These are phyloP conservation scores for Actinomucor elegans DNA, from an alignment of 371 early-diverging fungal genomes.

Conservation along the genomic window DNA sequence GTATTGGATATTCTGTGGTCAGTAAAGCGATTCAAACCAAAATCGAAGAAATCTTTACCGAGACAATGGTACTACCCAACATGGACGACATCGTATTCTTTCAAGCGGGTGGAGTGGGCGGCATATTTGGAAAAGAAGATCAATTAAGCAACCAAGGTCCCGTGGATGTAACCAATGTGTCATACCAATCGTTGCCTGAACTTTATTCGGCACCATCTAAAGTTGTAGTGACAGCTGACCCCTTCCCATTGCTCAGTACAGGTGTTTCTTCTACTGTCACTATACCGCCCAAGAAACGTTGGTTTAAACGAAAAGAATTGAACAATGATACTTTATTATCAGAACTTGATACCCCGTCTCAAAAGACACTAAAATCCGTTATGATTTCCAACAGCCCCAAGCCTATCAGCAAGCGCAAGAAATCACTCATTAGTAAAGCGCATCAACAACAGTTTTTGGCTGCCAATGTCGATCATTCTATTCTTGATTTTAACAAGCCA, in stretches of 20 bases:
- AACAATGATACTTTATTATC: neutral
- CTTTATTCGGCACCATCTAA: constrained; percentile 24
- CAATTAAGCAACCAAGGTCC: neutral
- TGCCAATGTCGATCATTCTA: constrained; percentile 11
- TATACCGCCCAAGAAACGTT: constrained; percentile 5
- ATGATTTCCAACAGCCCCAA: constrained; percentile 3
- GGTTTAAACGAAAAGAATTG: constrained; percentile 17
- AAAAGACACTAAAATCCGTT: constrained; percentile 18
- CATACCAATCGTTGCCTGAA: constrained; percentile 19
- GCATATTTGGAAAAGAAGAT: constrained; percentile 48
- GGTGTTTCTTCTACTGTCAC: neutral
- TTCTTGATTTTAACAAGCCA: neutral
- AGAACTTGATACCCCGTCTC: constrained; percentile 15
- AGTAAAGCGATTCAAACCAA: constrained; percentile 82
- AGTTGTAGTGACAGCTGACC: constrained; percentile 18
- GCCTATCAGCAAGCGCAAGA: constrained; percentile 3
- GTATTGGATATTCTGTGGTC: constrained; percentile 77
- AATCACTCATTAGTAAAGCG: neutral
- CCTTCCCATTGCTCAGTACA: constrained; percentile 14
- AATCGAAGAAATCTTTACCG: constrained; percentile 78
- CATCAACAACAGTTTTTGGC: constrained; percentile 2
- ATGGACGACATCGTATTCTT: constrained; percentile 90
- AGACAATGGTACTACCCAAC: constrained; percentile 84
- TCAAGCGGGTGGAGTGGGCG: constrained; percentile 64
- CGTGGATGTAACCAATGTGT: neutral